Evolutionary conservation across 139 green algal species (phyloP), one percentile per base, ranked within the genome.

Genomic region (Coelastrella sp.): DNA sequence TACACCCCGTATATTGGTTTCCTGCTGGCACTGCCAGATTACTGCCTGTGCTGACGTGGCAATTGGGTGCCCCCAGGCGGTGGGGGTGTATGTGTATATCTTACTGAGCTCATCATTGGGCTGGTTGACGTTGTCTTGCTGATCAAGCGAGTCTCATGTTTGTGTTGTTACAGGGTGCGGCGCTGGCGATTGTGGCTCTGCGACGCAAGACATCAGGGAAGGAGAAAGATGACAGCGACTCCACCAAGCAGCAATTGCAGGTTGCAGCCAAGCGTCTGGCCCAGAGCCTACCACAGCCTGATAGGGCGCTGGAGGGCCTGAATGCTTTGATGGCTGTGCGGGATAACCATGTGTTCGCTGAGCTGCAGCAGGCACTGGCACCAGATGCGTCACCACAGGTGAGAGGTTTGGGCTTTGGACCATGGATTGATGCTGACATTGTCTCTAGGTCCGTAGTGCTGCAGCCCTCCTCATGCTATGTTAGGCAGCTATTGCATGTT

Each of bases 151-250:
- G 32, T 47, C 32, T 20, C 75, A 16, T 81, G 20, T 47, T 22
- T 81, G 75, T 59, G 11, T 71, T 71, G 61, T 71, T 47, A 47
- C 75, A 60, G 75, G 76, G 76, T 16, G 66, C 80, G 7, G 65
- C 79, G 6, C 65, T 91, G 64, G 5, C 11, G 17, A 83, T 91
- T 22, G 7, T 91, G 61, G 64, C 59, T 58, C 77, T 86, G 64
- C 87, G 87, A 16, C 78, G 78, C 65, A 86, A 82, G 78, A 56
- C 84, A 68, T 68, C 64, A n/a, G 66, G 79, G 78, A 87, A 71
- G 13, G 54, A 75, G 3, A 76, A 17, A 3, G 65, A 59, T 71
- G 20, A 79, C 19, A 64, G 13, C n/a, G 66, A 76, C 7, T 60
- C 66, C 10, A 47, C 47, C 23, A 80, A 57, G 54, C 66, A n/a